phyloP scores from a whole-genome alignment of 1,284 basidiomycete genomes.

The Fomitopsis pinicola region DNA sequence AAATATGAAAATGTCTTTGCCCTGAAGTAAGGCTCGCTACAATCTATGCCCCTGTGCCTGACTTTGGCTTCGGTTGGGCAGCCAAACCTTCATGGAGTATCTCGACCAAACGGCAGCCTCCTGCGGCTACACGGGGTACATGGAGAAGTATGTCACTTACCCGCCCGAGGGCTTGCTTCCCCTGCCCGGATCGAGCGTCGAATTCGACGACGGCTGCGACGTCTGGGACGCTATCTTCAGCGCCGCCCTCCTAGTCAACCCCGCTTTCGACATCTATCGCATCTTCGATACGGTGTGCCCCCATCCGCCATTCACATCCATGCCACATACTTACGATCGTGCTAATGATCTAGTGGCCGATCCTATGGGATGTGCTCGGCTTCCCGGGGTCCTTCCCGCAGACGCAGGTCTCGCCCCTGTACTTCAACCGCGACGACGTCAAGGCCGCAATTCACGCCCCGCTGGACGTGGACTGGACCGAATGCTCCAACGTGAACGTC shows the following conservation, averaged over 20 bases:
- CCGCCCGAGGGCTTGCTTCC: constrained; percentile 60
- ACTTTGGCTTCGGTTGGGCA: constrained; percentile 21
- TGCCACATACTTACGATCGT: neutral
- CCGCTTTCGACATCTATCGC: constrained; percentile 73
- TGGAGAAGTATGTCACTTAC: constrained; percentile 58
- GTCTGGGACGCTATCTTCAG: constrained; percentile 62
- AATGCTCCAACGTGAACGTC: constrained; percentile 58
- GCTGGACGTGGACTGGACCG: constrained; percentile 51
- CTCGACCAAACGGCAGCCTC: constrained; percentile 47
- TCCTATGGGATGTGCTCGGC: constrained; percentile 74
- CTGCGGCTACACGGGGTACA: constrained; percentile 65
- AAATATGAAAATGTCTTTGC: constrained; percentile 66
- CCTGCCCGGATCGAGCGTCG: constrained; percentile 47
- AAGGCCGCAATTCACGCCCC: constrained; percentile 75
- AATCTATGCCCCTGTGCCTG: neutral
- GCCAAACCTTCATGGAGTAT: constrained; percentile 56
- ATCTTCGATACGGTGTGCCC: constrained; percentile 60
- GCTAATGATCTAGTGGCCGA: constrained; percentile 35
- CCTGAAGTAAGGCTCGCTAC: constrained; percentile 48
- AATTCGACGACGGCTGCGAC: constrained; percentile 51
- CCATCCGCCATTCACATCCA: neutral
- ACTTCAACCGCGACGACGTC: constrained; percentile 70
- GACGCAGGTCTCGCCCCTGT: constrained; percentile 39
- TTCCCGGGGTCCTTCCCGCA: constrained; percentile 69
- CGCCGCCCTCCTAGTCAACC: constrained; percentile 58